These are phyloP conservation scores for Botrytis elliptica DNA, from an alignment of 2,329 filamentous ascomycete species.

Conservation along the genomic window DNA sequence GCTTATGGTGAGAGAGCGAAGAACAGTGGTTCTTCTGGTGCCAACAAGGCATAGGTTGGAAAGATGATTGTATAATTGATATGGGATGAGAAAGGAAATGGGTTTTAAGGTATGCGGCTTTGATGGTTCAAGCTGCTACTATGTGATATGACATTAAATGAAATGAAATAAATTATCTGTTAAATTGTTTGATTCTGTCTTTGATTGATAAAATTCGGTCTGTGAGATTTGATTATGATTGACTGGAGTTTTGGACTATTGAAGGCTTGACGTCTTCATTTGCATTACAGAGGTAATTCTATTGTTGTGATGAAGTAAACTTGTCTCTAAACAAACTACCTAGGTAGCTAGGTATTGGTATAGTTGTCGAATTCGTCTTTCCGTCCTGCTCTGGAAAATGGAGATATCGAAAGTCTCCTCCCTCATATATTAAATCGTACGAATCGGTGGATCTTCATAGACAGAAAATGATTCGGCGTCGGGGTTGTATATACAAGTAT, in stretches of 20 bases:
- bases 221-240: neutral
- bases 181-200: no score
- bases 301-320: neutral
- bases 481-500: neutral
- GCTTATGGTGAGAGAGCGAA: slow-evolving; percentile 41
- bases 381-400: neutral
- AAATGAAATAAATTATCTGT: slow-evolving; percentile 2
- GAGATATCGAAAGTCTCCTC: neutral
- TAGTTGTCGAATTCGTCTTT: no score
- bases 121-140: neutral
- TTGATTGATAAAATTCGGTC: no score
- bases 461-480: neutral
- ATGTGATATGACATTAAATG: neutral
- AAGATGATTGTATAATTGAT: neutral
- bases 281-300: neutral
- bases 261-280: neutral
- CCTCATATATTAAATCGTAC: neutral
- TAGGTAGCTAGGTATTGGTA: no score
- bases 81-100: neutral
- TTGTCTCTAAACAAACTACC: no score
- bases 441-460: neutral
- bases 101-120: neutral
- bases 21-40: slow-evolving; percentile 17
- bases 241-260: neutral
- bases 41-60: slow-evolving; percentile 12